Evolutionary conservation across 768 basidiomycete species (phyloP).

Genomic region (Calocybe cyanea): DNA sequence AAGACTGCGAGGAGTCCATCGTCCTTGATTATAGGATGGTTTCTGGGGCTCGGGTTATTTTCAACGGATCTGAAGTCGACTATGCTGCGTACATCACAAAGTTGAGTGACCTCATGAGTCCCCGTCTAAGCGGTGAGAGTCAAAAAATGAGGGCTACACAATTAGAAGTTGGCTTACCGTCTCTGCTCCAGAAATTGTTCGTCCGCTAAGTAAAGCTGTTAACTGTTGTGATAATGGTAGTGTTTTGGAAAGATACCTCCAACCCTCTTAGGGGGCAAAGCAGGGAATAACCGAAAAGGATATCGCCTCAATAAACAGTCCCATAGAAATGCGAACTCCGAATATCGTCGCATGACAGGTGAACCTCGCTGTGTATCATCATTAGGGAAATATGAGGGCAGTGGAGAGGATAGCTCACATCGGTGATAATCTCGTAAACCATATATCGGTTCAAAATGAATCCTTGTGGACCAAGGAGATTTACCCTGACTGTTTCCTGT

Average conservation of each 20-base stretch:
- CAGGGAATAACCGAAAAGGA: constrained; percentile 87
- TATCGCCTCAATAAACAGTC: constrained; percentile 84
- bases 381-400: constrained; percentile 7
- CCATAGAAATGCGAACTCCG: constrained; percentile 89
- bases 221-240: constrained; percentile 5
- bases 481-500: constrained; percentile 68
- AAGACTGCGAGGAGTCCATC: constrained; percentile 83
- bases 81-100: constrained; percentile 58
- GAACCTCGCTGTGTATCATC: constrained; percentile 45
- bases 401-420: constrained; percentile 45
- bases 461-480: constrained; percentile 82
- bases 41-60: constrained; percentile 38
- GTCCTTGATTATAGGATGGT: constrained; percentile 88
- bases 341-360: constrained; percentile 82
- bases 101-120: constrained; percentile 74
- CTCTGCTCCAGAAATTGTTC: constrained; percentile 90
- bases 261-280: constrained; percentile 88
- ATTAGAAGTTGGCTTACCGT: constrained; percentile 38
- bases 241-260: constrained; percentile 60
- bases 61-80: not conserved
- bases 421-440: constrained; percentile 77
- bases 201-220: constrained; percentile 51
- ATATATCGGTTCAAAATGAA: constrained; percentile 87
- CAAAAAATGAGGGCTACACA: not conserved
- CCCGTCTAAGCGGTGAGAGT: constrained; percentile 49